Base-by-base conservation (phyloP, 2,329 filamentous ascomycete genomes). In the Claviceps spartinae region DNA sequence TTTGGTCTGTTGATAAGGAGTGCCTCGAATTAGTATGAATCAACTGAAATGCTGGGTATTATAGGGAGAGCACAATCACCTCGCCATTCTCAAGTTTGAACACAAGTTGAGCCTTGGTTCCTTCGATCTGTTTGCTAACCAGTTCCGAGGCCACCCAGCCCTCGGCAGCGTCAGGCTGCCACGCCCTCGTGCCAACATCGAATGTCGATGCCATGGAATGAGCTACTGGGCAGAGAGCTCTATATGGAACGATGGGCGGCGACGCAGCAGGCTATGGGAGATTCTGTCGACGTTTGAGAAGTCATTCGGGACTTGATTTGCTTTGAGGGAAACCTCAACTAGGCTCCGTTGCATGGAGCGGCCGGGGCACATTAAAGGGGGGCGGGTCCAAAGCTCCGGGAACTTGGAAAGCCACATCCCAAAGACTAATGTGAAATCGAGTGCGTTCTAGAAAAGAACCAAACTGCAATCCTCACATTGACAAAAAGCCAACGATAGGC, bases 131-230 rank as follows among this genome's bases (percentile, higher is more conserved):
- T 77, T 93, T 96, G 71, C 86, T 85, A 67, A 85, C 77, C 62
- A 98, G 86, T 77, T 97, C 90, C 47, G 93, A 96, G 66, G 90
- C 86, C 69, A 98, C 82, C 91, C 93, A 98, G 72, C 93, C 93
- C 72, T 98, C 91, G 56, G 87, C 87, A 68, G 81, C 75, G 75
- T 98, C 93, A 62, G 93, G 90, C 79, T 97, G 93, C 93, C 93
- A 98, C 67, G 90, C 93, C 80, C 88, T 83, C 64, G 91, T 97
- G 66, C 91, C 93, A 66, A 96, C 82, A 77, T 97, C 90, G 74
- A 94, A 97, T 67, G 81, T 88, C 72, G 94, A 86, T 75, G 88
- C 88, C 90, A 95, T 95, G 71, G 66, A 68, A 53, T 43, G 50
- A 40, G 49, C 40, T 52, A 48, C 52, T 49, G 53, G 45, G 51